phyloP scores from a whole-genome alignment of 2,329 filamentous ascomycete genomes.

The Aureobasidium sp. region DNA sequence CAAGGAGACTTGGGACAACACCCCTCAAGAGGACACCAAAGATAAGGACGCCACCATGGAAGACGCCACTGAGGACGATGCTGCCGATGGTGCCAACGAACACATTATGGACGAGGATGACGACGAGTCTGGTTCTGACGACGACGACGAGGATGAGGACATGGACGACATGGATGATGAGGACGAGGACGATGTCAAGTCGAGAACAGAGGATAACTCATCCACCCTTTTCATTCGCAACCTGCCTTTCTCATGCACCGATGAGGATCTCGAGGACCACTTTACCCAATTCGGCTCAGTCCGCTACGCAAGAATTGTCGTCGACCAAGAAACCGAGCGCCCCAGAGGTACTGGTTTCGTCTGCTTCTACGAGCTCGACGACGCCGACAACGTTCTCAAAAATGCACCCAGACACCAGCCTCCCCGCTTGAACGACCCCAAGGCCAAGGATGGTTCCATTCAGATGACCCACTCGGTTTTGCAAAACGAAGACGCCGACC shows the following conservation, averaged over 20 bases:
- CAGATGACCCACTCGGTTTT: conserved; percentile 68
- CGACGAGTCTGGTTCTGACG: conserved; percentile 19
- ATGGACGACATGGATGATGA: conserved; percentile 37
- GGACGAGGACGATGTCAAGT: conserved; percentile 29
- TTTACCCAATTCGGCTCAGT: conserved; percentile 84
- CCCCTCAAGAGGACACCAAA: conserved; percentile 36
- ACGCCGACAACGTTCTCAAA: conserved; percentile 69
- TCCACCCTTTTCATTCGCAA: conserved; percentile 89
- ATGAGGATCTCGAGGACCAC: conserved; percentile 74
- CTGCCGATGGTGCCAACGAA: conserved; percentile 33
- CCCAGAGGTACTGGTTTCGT: conserved; percentile 92
- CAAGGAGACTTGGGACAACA: conserved; percentile 62
- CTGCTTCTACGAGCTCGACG: conserved; percentile 72
- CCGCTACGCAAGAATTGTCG: conserved; percentile 83
- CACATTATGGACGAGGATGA: conserved; percentile 25
- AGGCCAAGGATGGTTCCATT: conserved; percentile 17
- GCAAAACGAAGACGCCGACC: conserved; percentile 76
- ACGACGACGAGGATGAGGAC: conserved; percentile 33
- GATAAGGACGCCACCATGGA: conserved; percentile 28
- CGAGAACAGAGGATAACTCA: conserved; percentile 50
- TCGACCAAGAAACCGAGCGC: conserved; percentile 75
- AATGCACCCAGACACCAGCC: conserved; percentile 55
- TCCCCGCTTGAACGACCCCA: conserved; percentile 22
- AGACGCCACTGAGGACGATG: conserved; percentile 17
- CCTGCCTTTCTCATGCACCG: conserved; percentile 78